Percentiles rank a stretch among this genome's conserved stretches.
These are phyloP conservation scores for Zarea fungicola DNA, from an alignment of 2,329 filamentous ascomycete species.

Conservation along the genomic window DNA sequence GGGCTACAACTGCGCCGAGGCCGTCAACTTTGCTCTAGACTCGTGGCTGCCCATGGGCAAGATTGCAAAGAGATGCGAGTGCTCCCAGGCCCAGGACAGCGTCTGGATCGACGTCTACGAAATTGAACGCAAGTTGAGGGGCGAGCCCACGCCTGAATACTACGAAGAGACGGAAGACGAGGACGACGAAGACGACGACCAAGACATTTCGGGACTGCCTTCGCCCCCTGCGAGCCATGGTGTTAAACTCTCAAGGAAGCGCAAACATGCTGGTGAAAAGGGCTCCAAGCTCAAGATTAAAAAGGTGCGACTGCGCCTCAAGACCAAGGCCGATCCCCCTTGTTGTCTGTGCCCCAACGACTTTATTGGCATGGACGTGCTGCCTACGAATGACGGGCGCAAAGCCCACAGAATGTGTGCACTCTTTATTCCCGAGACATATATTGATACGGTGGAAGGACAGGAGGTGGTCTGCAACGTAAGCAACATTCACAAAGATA, in stretches of 20 bases:
- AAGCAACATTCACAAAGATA: constrained; percentile 76
- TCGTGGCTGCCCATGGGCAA: constrained; percentile 93
- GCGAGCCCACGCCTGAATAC: constrained; percentile 73
- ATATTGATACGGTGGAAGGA: constrained; percentile 66
- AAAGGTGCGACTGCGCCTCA: constrained; percentile 74
- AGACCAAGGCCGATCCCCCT: constrained; percentile 66
- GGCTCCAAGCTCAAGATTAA: constrained; percentile 56
- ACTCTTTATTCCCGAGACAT: constrained; percentile 87
- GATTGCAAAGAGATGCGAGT: constrained; percentile 95
- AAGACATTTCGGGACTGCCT: constrained; percentile 60
- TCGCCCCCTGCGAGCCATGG: constrained; percentile 73
- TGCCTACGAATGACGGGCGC: constrained; percentile 81
- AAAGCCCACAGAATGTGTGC: constrained; percentile 87
- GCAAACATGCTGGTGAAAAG: constrained; percentile 39
- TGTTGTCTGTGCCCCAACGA: constrained; percentile 93
- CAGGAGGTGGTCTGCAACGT: constrained; percentile 73
- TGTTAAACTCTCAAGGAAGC: constrained; percentile 61
- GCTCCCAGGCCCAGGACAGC: constrained; percentile 89
- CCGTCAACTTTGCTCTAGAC: constrained; percentile 95
- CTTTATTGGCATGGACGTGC: constrained; percentile 71
- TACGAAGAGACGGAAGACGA: constrained; percentile 69
- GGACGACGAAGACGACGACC: constrained; percentile 52
- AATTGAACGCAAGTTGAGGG: constrained; percentile 88
- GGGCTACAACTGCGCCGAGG: constrained; percentile 97
- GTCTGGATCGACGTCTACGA: constrained; percentile 98